Base-by-base conservation (phyloP, 495 filamentous ascomycete genomes). In the Apiosordaria backusii region DNA sequence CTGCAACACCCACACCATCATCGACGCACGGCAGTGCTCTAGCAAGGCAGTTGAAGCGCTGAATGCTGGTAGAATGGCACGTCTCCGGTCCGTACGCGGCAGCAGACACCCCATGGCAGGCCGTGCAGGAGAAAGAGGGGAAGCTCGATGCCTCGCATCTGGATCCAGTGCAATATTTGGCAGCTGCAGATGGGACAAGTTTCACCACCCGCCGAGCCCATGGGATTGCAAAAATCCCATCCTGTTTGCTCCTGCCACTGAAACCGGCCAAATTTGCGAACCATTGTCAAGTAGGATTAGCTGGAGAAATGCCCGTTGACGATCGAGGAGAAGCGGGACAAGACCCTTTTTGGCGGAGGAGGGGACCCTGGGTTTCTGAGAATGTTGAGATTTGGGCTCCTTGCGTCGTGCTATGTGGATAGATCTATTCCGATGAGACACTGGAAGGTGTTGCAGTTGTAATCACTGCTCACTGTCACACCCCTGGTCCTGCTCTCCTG, bases 1-100 rank as follows among this genome's bases (percentile, higher is more conserved):
- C 16, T 61, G 25, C 59, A 29, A 61, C 29, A 27, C 19, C 59
- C 59, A 61, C 59, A 61, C 59, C 59, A 61, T 61, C 59, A 61
- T 35, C 19, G 18, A 25, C 29, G 59, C 59, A 61, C 59, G 24
- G n/a, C 25, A 61, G 25, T n/a, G 24, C 5, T 19, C 26, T 19
- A 61, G 26, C 59, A 61, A 61, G 59, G 59, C 24, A 61, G 9
- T 9, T 55, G 52, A 15, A 45, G 59, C 59, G 21, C 27, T 29
- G 26, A 35, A 35, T 55, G n/a, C 13, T 21, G n/a, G 59, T 9
- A 50, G 7, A 27, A 27, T 59, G 22, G 57, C 22, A 27, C 10
- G 9, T 7, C 26, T 25, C 59, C 27, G 45, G 59, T 10, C 59
- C 29, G 59, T 35, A 26, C 23, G 23, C 19, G 26, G 7, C 23